phyloP scores from a whole-genome alignment of 768 basidiomycete species.

The Galerina marginata region DNA sequence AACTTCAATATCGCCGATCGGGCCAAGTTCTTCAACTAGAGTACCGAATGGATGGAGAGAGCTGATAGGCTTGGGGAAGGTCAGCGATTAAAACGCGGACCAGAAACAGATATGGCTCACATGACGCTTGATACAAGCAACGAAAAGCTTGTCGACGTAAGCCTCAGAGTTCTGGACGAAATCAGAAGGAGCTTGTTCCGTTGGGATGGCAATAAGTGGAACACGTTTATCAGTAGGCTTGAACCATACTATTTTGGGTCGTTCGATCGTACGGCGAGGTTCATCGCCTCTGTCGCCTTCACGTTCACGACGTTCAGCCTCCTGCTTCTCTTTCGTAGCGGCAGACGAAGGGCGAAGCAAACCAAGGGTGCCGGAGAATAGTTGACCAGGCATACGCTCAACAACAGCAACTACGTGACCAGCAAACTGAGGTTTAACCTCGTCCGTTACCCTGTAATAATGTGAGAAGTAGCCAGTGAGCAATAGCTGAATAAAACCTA shows the following conservation, averaged over 20 bases:
- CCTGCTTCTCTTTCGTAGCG: conserved; percentile 98
- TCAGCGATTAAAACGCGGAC: conserved; percentile 21
- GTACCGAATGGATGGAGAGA: conserved; percentile 99
- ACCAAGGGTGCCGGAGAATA: conserved; percentile 97
- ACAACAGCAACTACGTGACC: conserved; percentile 99
- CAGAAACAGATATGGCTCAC: conserved; percentile 50
- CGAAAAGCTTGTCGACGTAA: conserved; percentile 91
- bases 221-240: conserved; percentile 99
- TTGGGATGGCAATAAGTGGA: conserved; percentile 97
- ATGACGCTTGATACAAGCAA: conserved; percentile 98
- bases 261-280: conserved; percentile 78
- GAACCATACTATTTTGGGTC: conserved; percentile 99
- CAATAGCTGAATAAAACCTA: conserved; percentile 37
- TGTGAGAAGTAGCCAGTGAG: conserved; percentile 1
- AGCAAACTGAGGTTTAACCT: conserved; percentile 97
- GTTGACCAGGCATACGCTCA: conserved; percentile 97
- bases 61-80: conserved; percentile 72
- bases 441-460: conserved; percentile 83
- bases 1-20: conserved; percentile 98
- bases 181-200: conserved; percentile 95
- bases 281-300: conserved; percentile 92
- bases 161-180: conserved; percentile 94
- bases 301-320: conserved; percentile 95
- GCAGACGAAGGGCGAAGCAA: conserved; percentile 94
- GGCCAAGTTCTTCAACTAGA: conserved; percentile 95